phyloP scores from a whole-genome alignment of 2,329 filamentous ascomycete genomes.

The Colletotrichum trifolii region DNA sequence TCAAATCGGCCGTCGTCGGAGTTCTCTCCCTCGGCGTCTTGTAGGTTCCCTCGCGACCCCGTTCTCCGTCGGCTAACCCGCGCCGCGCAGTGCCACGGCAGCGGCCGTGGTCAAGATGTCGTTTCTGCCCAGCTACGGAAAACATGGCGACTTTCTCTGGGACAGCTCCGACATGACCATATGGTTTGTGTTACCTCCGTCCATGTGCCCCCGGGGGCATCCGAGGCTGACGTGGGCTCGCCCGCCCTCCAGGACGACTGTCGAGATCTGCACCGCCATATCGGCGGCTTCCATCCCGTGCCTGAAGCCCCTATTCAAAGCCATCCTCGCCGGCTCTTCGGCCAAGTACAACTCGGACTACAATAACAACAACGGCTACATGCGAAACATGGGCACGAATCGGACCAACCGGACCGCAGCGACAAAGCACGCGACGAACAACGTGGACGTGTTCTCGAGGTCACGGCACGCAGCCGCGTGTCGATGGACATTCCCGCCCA shows the following conservation, averaged over 20 bases:
- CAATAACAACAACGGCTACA: constrained; percentile 17
- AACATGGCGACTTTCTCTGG: constrained; percentile 43
- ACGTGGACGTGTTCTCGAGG: constrained; percentile 23
- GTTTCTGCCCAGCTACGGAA: constrained; percentile 40
- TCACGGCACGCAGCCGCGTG: constrained; percentile 2
- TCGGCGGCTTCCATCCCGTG: constrained; percentile 43
- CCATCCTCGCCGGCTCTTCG: constrained; percentile 24
- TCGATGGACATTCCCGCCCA: constrained; percentile 3
- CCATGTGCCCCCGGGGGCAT: neutral
- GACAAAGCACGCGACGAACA: neutral
- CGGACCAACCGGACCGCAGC: neutral
- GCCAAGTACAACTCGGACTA: constrained; percentile 10
- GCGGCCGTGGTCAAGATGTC: constrained; percentile 43
- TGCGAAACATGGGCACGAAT: neutral
- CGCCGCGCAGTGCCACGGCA: constrained; percentile 35
- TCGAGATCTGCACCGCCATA: constrained; percentile 44
- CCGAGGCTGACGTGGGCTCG: neutral
- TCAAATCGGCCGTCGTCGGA: constrained; percentile 40
- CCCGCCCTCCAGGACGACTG: constrained; percentile 38
- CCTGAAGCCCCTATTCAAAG: constrained; percentile 43
- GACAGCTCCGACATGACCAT: constrained; percentile 44
- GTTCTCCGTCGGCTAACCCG: neutral
- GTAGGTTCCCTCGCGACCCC: neutral
- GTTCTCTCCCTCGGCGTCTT: constrained; percentile 44
- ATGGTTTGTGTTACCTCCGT: constrained; percentile 35